Conservation (phyloP, 495 filamentous ascomycete species). For the Talaromyces adpressus region DNA sequence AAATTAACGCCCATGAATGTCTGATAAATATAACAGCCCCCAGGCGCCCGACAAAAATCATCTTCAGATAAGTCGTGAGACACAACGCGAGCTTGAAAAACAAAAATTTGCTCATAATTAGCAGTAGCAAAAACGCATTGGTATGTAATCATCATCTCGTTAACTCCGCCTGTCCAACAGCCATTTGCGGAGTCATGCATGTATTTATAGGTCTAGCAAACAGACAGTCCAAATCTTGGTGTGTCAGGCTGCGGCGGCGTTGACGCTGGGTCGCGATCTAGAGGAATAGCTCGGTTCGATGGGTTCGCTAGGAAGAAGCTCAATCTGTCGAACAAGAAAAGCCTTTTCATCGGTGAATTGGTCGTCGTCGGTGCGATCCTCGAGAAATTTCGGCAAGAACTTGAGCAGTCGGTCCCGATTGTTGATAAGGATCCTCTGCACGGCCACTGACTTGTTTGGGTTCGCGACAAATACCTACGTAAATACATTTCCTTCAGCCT, state of each 20-base stretch:
- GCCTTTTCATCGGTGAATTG: conserved; percentile 98
- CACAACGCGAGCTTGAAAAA: neutral
- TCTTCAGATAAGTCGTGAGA: neutral
- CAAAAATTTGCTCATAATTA: neutral
- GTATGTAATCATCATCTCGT: neutral
- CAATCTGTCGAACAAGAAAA: conserved; percentile 92
- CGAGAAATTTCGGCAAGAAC: conserved; percentile 86
- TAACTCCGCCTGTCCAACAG: neutral
- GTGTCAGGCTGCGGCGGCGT: conserved; percentile 22
- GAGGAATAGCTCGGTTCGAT: conserved; percentile 38
- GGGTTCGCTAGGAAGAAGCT: conserved; percentile 63
- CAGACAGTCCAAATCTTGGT: neutral
- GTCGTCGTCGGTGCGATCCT: conserved; percentile 94
- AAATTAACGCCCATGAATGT: neutral
- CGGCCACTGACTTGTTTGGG: conserved; percentile 86
- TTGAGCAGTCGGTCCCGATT: conserved; percentile 84
- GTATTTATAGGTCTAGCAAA: neutral
- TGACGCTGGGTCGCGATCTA: conserved; percentile 24
- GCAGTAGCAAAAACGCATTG: neutral
- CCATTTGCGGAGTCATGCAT: neutral
- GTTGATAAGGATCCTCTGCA: conserved; percentile 91
- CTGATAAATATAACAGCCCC: neutral
- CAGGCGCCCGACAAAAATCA: neutral
- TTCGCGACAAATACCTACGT: conserved; percentile 91
- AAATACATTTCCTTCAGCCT: conserved; percentile 18